Evolutionary conservation across 352 stramenopile species (phyloP), one percentile per base, ranked within the genome.

Genomic region (Pythium apleroticum): DNA sequence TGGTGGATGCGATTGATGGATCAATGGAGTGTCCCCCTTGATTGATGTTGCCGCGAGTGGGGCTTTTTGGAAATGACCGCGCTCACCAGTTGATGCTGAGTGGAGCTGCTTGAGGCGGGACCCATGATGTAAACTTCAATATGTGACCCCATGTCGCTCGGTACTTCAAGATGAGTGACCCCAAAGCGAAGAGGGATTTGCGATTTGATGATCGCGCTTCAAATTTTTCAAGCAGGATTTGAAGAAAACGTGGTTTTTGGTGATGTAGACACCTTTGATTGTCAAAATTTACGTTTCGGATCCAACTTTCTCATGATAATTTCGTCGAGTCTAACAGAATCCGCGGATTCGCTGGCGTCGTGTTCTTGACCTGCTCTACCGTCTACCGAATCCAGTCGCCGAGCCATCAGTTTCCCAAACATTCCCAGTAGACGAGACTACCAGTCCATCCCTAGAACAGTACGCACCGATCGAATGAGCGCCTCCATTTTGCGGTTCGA

Each of bases 401-500:
- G 17, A 20, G 17, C 17, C 15, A 14, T 48, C 17, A 45, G 37
- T 17, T n/a, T 17, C 37, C 37, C 5, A 6, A n/a, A 45, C 11
- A 45, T 19, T n/a, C 17, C 37, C 37, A 19, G n/a, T n/a, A n/a
- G n/a, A n/a, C n/a, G n/a, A n/a, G n/a, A n/a, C n/a, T n/a, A n/a
- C n/a, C n/a, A n/a, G n/a, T n/a, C n/a, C n/a, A n/a, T n/a, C n/a
- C n/a, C n/a, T n/a, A n/a, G n/a, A n/a, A n/a, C n/a, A n/a, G n/a
- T 17, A 52, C 52, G 27, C 30, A 84, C 76, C 60, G 78, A 65
- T 25, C 78, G 78, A 50, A 89, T 75, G 49, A 89, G 65, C 28
- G 57, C 45, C 67, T 89, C 80, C 78, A 89, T 88, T 60, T 84
- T 84, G 39, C 75, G 73, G 33, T 76, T 74, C 14, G 80, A 84